Evolutionary conservation across 352 stramenopile genomes (phyloP).

Genomic region (Phytopythium delawarense): DNA sequence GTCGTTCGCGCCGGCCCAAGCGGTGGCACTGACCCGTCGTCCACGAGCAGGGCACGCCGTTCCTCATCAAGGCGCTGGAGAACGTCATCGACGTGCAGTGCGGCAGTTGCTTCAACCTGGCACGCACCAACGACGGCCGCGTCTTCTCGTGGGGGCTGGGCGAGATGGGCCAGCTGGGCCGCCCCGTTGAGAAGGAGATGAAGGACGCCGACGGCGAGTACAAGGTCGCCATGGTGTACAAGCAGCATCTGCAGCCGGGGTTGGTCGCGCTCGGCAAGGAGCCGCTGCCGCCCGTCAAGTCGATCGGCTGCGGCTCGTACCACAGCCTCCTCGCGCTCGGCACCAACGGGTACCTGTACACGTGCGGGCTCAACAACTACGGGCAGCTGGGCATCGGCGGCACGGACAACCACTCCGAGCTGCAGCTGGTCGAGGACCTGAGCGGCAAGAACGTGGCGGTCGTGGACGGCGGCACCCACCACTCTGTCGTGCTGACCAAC

Average conservation of each 20-base stretch:
- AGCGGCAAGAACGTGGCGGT: conserved; percentile 52
- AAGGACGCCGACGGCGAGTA: conserved; percentile 68
- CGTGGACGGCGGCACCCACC: conserved; percentile 90
- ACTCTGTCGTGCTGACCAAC: conserved; percentile 90
- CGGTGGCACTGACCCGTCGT: neutral
- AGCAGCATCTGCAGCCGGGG: conserved; percentile 75
- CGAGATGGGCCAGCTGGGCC: conserved; percentile 85
- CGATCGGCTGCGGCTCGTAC: conserved; percentile 87
- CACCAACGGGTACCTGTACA: conserved; percentile 83
- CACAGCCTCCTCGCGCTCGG: conserved; percentile 75
- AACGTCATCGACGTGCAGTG: conserved; percentile 81
- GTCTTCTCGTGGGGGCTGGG: conserved; percentile 92
- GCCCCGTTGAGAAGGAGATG: conserved; percentile 55
- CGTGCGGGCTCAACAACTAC: conserved; percentile 95
- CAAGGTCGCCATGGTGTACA: conserved; percentile 69
- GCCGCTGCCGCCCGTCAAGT: conserved; percentile 55
- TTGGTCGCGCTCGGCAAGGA: conserved; percentile 55
- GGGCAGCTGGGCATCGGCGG: conserved; percentile 94
- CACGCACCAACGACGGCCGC: conserved; percentile 76
- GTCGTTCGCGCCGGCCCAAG: too few relatives aligned
- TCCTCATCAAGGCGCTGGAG: conserved; percentile 49
- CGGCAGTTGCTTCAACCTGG: conserved; percentile 84
- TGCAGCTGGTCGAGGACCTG: conserved; percentile 76
- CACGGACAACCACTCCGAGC: conserved; percentile 58
- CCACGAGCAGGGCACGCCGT: conserved; percentile 26